Conservation (phyloP, 2,329 filamentous ascomycete genomes). For the Aspergillus amoenus region DNA sequence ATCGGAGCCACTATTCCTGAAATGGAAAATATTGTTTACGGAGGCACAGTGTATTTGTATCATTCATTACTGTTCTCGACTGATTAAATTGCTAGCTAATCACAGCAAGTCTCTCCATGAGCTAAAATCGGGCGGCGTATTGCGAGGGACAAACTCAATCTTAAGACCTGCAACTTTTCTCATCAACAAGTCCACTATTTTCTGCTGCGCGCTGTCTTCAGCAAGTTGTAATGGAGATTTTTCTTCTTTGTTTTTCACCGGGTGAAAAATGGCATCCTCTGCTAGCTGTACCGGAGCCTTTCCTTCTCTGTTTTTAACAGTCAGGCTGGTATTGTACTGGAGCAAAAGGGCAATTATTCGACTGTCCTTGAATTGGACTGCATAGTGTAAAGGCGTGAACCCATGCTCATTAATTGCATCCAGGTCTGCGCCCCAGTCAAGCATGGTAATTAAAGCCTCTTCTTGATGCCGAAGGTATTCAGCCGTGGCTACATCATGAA, state of each 20-base stretch:
- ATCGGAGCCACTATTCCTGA: neutral
- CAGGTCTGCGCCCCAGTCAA: neutral
- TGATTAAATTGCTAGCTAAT: too few species aligned
- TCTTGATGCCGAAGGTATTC: neutral
- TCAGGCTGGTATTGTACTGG: neutral
- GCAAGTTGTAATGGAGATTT: neutral
- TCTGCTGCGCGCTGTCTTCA: neutral
- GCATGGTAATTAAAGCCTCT: neutral
- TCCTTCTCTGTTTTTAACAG: neutral
- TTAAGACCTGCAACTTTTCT: neutral
- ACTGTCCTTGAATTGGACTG: neutral
- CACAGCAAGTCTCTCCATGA: neutral
- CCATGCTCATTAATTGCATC: neutral
- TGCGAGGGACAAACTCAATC: neutral
- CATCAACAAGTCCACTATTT: neutral
- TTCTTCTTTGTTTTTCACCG: neutral
- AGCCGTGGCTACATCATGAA: neutral
- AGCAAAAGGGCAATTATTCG: neutral
- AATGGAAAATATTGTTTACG: neutral
- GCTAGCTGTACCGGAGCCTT: neutral
- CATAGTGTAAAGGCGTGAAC: too few species aligned
- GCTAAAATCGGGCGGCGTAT: neutral
- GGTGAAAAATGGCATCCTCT: too few species aligned
- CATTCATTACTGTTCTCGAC: too few species aligned
- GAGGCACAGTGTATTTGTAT: too few species aligned